These are phyloP conservation scores for Mollisiaceae sp. DNA, from an alignment of 2,329 filamentous ascomycete genomes.

Conservation along the genomic window DNA sequence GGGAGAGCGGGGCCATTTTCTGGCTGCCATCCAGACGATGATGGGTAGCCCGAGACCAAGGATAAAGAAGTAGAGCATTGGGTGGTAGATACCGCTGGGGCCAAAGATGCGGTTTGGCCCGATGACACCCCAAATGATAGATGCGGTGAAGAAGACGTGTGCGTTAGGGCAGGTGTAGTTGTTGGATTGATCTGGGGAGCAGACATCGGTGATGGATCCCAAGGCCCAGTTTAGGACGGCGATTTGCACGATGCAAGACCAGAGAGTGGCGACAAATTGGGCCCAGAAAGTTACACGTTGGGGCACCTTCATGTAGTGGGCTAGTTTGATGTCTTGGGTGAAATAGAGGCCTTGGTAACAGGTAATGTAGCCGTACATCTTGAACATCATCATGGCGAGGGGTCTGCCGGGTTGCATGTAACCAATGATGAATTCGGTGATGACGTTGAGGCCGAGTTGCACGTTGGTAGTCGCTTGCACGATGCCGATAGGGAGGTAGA, in stretches of 20 bases:
- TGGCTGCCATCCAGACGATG: conserved; percentile 59
- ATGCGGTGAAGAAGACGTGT: conserved; percentile 62
- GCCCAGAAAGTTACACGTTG: conserved; percentile 69
- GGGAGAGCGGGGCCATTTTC: conserved; percentile 63
- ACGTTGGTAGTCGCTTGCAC: conserved; percentile 55
- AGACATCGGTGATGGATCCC: conserved; percentile 66
- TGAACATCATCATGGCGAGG: conserved; percentile 80
- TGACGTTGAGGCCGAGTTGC: conserved; percentile 54
- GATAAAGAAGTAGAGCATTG: conserved; percentile 74
- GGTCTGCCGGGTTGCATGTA: conserved; percentile 62
- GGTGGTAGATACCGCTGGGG: conserved; percentile 60
- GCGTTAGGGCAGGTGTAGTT: conserved; percentile 57
- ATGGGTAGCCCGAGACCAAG: conserved; percentile 67
- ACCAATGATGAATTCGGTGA: conserved; percentile 55
- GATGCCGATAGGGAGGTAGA: conserved; percentile 45
- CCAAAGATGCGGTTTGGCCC: conserved; percentile 65
- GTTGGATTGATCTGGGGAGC: conserved; percentile 57
- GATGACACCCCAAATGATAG: conserved; percentile 59
- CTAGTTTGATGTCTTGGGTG: conserved; percentile 56
- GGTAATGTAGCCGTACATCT: conserved; percentile 66
- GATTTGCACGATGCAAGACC: conserved; percentile 71
- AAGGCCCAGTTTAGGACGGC: conserved; percentile 67
- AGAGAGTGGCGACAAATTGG: conserved; percentile 68
- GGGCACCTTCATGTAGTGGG: conserved; percentile 61
- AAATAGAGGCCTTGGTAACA: conserved; percentile 54